Percentiles rank a stretch among this genome's conserved stretches.
Conservation (phyloP, 805 yeast species). For the Candida anglica region DNA sequence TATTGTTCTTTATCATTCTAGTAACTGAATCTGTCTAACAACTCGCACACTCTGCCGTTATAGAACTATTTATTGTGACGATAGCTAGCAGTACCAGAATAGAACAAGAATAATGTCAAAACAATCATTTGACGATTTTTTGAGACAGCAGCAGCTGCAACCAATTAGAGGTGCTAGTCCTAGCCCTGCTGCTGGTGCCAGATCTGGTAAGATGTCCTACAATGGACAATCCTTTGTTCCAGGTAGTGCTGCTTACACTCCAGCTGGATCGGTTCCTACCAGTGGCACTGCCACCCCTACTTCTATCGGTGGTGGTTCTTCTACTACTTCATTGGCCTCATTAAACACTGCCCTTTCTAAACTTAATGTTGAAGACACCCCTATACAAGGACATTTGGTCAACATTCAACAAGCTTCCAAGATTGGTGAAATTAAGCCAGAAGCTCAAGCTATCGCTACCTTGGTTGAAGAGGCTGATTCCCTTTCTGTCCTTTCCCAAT, state of each 20-base stretch:
- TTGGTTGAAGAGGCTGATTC: slow-evolving; percentile 39
- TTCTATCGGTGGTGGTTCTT: slow-evolving; percentile 39
- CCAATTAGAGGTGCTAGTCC: too few species aligned
- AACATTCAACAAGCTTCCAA: slow-evolving; percentile 49
- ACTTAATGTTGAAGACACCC: slow-evolving; percentile 51
- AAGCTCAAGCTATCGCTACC: slow-evolving; percentile 51
- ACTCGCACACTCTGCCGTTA: too few species aligned
- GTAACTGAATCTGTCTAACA: too few species aligned
- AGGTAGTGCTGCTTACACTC: slow-evolving; percentile 13
- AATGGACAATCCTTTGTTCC: slow-evolving; percentile 4
- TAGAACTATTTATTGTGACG: background rate
- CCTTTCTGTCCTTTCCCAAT: slow-evolving; percentile 46
- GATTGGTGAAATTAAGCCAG: slow-evolving; percentile 51
- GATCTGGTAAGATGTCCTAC: slow-evolving; percentile 1
- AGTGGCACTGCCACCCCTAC: slow-evolving; percentile 34
- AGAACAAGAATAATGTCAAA: slow-evolving; percentile 16
- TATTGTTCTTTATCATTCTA: too few species aligned
- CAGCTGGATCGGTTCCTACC: slow-evolving; percentile 25
- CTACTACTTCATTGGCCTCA: slow-evolving; percentile 71
- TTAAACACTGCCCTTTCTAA: slow-evolving; percentile 68
- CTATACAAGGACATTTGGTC: slow-evolving; percentile 57
- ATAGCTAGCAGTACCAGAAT: background rate
- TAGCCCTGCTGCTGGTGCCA: too few species aligned
- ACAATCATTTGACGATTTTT: slow-evolving; percentile 49
- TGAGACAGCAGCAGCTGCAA: slow-evolving; percentile 40